phyloP scores from a whole-genome alignment of 371 early-diverging fungal genomes.

The Catenaria anguillulae region DNA sequence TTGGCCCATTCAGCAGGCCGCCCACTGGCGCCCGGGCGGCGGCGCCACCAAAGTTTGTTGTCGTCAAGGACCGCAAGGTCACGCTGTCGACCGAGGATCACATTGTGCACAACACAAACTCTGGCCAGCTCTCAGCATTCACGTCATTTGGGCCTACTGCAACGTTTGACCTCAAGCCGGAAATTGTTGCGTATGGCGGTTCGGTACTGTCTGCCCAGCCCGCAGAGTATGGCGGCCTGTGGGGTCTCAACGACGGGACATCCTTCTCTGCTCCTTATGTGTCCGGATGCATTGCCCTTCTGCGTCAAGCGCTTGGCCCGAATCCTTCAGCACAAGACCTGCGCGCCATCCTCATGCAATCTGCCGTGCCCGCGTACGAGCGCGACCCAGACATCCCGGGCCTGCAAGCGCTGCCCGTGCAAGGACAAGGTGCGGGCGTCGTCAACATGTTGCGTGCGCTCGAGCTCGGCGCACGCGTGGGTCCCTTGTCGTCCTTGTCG shows the following conservation, averaged over 20 bases:
- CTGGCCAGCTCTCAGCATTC: conserved; percentile 1
- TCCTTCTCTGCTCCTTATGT: conserved; percentile 7
- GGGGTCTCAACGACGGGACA: conserved; percentile 2
- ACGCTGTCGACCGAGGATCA: background rate
- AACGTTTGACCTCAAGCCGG: conserved; percentile 3
- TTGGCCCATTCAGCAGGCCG: no score
- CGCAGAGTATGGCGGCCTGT: background rate
- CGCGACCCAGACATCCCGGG: background rate
- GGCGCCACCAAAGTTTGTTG: no score
- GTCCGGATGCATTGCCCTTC: conserved; percentile 4
- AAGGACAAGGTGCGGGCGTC: background rate
- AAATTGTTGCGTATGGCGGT: conserved; percentile 1
- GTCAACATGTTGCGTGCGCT: background rate
- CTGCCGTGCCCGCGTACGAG: background rate
- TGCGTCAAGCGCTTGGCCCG: background rate
- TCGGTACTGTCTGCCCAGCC: background rate
- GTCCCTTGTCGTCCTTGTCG: background rate
- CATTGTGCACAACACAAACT: background rate
- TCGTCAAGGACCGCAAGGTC: background rate
- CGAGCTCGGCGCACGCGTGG: background rate
- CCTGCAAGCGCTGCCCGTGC: background rate
- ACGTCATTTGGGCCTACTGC: background rate
- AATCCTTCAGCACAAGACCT: background rate
- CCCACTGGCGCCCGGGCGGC: no score
- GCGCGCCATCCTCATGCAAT: background rate